Conservation (phyloP, 1,139 yeast genomes). For the Lodderomyces jiufengensis region DNA sequence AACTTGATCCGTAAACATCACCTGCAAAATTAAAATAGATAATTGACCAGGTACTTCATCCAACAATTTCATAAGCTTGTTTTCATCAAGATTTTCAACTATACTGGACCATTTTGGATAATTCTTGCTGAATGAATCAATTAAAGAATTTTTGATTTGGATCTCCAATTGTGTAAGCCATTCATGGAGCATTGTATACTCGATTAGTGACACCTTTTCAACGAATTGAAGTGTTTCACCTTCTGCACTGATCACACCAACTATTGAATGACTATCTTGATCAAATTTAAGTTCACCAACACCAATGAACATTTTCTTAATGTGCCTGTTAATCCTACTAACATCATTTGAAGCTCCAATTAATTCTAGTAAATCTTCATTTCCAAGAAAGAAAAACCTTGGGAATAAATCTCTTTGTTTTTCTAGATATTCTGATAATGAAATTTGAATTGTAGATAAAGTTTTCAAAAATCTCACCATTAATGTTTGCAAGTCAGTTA, state of each 20-base stretch:
- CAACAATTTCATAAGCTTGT: conserved; percentile 12
- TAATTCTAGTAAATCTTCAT: conserved; percentile 82
- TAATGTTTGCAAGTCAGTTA: conserved; percentile 47
- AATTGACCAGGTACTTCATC: conserved; percentile 55
- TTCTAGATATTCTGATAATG: conserved; percentile 77
- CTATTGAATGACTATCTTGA: conserved; percentile 32
- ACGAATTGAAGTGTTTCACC: conserved; percentile 54
- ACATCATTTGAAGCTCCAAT: conserved; percentile 64
- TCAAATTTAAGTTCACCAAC: conserved; percentile 45
- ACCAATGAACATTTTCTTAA: conserved; percentile 73
- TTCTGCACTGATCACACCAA: conserved; percentile 56
- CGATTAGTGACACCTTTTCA: conserved; percentile 43
- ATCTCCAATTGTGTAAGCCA: conserved; percentile 65
- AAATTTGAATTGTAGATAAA: conserved; percentile 55
- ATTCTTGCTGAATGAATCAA: conserved; percentile 19
- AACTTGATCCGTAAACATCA: conserved; percentile 48
- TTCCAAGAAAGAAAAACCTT: conserved; percentile 84
- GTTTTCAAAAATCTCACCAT: conserved; percentile 56
- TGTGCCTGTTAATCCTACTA: conserved; percentile 51
- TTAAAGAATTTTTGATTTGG: conserved; percentile 49
- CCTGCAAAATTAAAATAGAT: conserved; percentile 53
- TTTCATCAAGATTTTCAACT: conserved; percentile 12
- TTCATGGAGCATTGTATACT: conserved; percentile 47
- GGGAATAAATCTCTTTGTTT: conserved; percentile 76
- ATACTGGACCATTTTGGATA: conserved; percentile 8